A percentile compares a stretch with the other conserved stretches of the same genome.
These are phyloP conservation scores for Monosporascus sp. DNA, from an alignment of 2,329 filamentous ascomycete species.

Conservation along the genomic window DNA sequence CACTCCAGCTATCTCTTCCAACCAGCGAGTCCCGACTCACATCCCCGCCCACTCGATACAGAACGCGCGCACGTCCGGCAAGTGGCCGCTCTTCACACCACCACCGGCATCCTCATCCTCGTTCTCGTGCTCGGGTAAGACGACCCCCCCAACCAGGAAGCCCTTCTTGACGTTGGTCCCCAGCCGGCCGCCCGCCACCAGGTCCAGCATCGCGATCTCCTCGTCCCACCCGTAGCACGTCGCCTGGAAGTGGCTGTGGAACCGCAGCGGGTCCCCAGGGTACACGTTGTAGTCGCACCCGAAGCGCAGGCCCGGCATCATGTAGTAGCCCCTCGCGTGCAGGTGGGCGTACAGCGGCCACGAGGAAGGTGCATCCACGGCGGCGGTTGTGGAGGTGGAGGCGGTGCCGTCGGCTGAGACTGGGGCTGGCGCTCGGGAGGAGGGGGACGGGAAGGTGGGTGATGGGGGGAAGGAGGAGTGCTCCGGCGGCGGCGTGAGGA, in stretches of 20 bases:
- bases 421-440: neutral
- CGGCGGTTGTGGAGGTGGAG: conserved; percentile 5
- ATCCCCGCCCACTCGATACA: conserved; percentile 93
- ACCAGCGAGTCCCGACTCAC: conserved; percentile 40
- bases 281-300: conserved; percentile 94
- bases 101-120: neutral
- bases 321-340: conserved; percentile 74
- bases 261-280: conserved; percentile 88
- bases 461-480: neutral
- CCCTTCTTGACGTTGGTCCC: conserved; percentile 97
- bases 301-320: conserved; percentile 88
- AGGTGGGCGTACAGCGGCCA: conserved; percentile 79
- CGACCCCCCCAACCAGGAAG: conserved; percentile 74
- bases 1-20: no score
- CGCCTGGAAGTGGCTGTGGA: conserved; percentile 90
- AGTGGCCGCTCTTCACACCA: conserved; percentile 20
- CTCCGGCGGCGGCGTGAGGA: conserved; percentile 15
- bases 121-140: conserved; percentile 27
- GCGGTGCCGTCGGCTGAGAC: neutral
- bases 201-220: conserved; percentile 74
- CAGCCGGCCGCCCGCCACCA: conserved; percentile 80
- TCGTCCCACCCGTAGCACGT: conserved; percentile 85
- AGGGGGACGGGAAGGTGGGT: conserved; percentile 1
- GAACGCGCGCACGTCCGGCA: conserved; percentile 59
- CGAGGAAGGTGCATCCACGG: conserved; percentile 38